Base-by-base conservation (phyloP, 2,329 filamentous ascomycete species). In the Tolypocladium ovalisporum region DNA sequence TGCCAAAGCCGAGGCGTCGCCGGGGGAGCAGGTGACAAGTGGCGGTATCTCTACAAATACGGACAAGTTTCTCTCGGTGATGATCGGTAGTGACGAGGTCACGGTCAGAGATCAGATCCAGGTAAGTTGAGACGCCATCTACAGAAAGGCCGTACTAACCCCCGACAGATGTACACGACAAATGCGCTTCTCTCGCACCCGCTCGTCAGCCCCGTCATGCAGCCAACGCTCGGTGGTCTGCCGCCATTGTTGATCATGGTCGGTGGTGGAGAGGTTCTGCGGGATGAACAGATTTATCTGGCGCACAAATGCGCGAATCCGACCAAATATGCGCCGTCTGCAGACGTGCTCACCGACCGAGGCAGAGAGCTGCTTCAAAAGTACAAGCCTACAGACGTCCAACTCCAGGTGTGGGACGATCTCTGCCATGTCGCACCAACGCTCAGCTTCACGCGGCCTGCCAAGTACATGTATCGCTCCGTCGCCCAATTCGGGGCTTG, bases 401-500 rank as follows among this genome's bases (percentile, higher is more conserved):
- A 97, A 68, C 79, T 99, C 2, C 94, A 97, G 69, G 87, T 97
- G 1, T 97, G 93, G 92, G 93, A 97, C 58, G 89, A 96, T 65
- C 76, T 97, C 3, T 97, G 94, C 66, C 93, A 97, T 68, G 92
- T 96, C 7, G 86, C 88, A 0, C 90, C 93, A 1, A 97, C 92
- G 0, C 79, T 97, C n/a, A 96, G 90, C 65, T 97, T 96, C 70
- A 97, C 93, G 0, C 82, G 87, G n/a, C 94, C 94, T 0, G 94
- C 93, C 52, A 97, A 97, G 70, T 89, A 88, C 73, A 97, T 97
- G 91, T 97, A 90, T 69, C 83, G 93, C 53, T 89, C 90, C 1
- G 85, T 97, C 55, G 89, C 94, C 0, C 93, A 97, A 64, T 97
- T 99, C 66, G 88, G 91, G 2, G 90, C 92, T 0, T 97, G 92